Base-by-base conservation (phyloP, 2,329 filamentous ascomycete species). In the Fusarium luffae region DNA sequence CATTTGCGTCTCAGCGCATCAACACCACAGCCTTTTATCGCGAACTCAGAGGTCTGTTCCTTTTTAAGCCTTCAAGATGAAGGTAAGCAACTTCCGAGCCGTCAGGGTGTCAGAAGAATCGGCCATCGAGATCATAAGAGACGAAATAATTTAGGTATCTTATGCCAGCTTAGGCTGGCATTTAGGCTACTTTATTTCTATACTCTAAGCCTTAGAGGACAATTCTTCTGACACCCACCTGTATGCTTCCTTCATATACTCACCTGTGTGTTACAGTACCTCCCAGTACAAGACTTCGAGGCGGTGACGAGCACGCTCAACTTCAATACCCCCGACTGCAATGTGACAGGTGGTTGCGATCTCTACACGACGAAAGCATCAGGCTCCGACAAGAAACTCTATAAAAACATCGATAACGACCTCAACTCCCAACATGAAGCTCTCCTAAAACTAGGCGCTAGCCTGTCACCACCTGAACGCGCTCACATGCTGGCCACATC, bases 321-420 rank as follows among this genome's bases (percentile, higher is more conserved):
- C 79, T 98, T 98, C 85, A 93, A 96, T 76, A 98, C 95, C 2
- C 89, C 92, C 54, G 95, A 98, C 79, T 94, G 93, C 78, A 93
- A 95, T 73, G 92, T 99, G 65, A 91, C 94, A 28, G 96, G 96
- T 74, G 93, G 93, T 70, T 98, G 95, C 85, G 96, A 99, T 80
- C 87, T 98, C 19, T 99, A 98, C 85, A 98, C 95, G 12, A 98
- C 94, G 27, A 99, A 99, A 82, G 94, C 96, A 30, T 94, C 95
- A 58, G 94, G 94, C 47, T 91, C 91, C 69, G 96, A 99, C 79
- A 98, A 98, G 87, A 98, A 98, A 79, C 85, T 99, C 11, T 98
- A 98, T 85, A 97, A 94, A 82, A 93, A 91, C 78, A 98, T 99
- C 77, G 94, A 98, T 78, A 90, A 92, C 77, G 94, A 93, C 30